Conservation (phyloP, 2,329 filamentous ascomycete species). For the Botryotinia convoluta region DNA sequence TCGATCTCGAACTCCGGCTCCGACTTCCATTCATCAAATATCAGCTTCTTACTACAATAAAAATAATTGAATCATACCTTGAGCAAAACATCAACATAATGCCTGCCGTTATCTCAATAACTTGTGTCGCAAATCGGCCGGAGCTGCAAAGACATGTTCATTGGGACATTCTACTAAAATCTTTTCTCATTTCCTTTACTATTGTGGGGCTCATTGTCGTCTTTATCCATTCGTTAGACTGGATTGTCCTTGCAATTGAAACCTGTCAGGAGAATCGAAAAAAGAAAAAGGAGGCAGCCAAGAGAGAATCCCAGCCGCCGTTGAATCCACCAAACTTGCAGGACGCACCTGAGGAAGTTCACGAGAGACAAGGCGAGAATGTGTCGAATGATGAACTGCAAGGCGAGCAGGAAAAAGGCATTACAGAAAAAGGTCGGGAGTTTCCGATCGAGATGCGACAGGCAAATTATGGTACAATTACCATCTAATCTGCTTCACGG, state of each 20-base stretch:
- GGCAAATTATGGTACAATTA: background rate
- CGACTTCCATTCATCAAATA: background rate
- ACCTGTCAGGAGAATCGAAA: background rate
- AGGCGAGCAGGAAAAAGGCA: background rate
- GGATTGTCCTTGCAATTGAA: background rate
- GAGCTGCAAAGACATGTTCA: too few relatives aligned
- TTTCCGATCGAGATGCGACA: background rate
- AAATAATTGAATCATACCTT: background rate
- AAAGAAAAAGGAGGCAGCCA: background rate
- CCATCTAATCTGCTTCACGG: background rate
- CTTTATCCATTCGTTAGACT: too few relatives aligned
- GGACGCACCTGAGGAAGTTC: fast-evolving
- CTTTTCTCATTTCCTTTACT: too few relatives aligned
- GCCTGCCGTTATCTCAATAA: background rate
- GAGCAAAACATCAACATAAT: background rate
- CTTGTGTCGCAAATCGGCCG: background rate
- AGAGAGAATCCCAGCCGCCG: background rate
- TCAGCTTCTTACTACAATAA: background rate
- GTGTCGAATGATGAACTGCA: background rate
- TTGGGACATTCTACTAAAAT: too few relatives aligned
- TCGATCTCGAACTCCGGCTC: background rate
- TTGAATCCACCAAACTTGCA: background rate
- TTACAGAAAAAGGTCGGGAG: fast-evolving
- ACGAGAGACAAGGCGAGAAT: background rate
- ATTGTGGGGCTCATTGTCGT: too few relatives aligned